These are phyloP conservation scores for Panicum hallii DNA, from an alignment of 202 grass and related monocot genomes.

Conservation along the genomic window DNA sequence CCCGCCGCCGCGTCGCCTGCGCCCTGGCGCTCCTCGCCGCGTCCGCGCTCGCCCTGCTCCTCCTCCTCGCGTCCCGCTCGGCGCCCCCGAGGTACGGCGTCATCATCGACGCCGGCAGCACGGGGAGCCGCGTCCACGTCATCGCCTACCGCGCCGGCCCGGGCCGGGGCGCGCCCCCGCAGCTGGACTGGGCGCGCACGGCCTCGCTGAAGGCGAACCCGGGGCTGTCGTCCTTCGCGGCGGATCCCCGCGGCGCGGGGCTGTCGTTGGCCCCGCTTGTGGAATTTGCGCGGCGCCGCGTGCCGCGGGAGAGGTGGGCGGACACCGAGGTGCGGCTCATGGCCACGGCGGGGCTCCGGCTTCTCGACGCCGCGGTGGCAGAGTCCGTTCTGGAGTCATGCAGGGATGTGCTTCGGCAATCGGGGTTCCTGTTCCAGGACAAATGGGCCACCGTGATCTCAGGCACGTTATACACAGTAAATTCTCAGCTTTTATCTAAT, in stretches of 20 bases:
- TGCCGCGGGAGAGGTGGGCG: constrained; percentile 57
- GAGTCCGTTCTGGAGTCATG: constrained; percentile 74
- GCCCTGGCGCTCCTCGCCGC: constrained; percentile 30
- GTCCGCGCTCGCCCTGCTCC: constrained; percentile 15
- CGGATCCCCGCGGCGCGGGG: constrained; percentile 57
- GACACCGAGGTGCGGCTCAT: constrained; percentile 79
- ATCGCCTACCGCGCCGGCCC: constrained; percentile 51
- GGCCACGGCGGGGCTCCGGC: constrained; percentile 78
- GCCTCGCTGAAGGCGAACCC: constrained; percentile 66
- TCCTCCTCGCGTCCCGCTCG: constrained; percentile 42
- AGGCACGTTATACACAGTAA: constrained; percentile 54
- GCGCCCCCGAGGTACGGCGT: constrained; percentile 51
- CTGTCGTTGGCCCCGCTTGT: constrained; percentile 67
- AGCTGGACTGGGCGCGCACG: constrained; percentile 62
- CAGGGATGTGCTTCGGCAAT: constrained; percentile 65
- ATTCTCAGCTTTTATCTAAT: background rate
- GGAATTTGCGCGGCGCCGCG: constrained; percentile 67
- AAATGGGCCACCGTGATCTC: constrained; percentile 86
- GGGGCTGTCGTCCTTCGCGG: constrained; percentile 69
- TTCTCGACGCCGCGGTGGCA: constrained; percentile 52
- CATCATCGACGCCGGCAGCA: constrained; percentile 83
- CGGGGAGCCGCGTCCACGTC: constrained; percentile 79
- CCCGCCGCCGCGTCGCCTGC: constrained; percentile 35
- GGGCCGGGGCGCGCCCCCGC: constrained; percentile 10
- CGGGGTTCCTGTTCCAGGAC: constrained; percentile 66